Conservation (phyloP, 345 rosid genomes). For the Gossypium raimondii region DNA sequence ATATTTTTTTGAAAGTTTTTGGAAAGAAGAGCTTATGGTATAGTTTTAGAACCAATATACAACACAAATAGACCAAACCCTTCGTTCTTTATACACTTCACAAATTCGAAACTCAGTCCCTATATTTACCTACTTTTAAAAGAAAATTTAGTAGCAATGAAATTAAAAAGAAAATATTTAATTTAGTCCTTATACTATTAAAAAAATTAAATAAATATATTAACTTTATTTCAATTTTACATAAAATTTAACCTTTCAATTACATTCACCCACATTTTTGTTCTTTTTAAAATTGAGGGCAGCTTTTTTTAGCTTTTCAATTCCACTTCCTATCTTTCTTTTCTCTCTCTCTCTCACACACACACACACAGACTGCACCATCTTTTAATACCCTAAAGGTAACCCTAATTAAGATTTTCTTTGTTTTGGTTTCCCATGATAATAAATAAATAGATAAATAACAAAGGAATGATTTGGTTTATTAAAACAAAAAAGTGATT, state of each 20-base stretch:
- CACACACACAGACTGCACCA: slow-evolving; percentile 10
- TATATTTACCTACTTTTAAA: too few species aligned
- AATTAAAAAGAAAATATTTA: too few species aligned
- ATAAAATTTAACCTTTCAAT: too few species aligned
- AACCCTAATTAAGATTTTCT: slow-evolving; percentile 7
- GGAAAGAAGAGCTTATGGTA: slow-evolving; percentile 16
- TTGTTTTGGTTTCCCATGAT: slow-evolving; percentile 9
- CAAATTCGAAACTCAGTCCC: too few species aligned
- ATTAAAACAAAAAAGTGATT: not conserved
- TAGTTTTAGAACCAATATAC: slow-evolving; percentile 29
- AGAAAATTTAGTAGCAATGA: too few species aligned
- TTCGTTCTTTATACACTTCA: slow-evolving; percentile 36
- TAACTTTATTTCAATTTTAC: too few species aligned
- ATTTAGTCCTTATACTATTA: too few species aligned
- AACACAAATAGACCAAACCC: slow-evolving; percentile 27
- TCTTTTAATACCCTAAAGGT: slow-evolving; percentile 27
- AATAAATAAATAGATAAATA: slow-evolving; percentile 13
- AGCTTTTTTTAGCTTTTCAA: slow-evolving; percentile 27
- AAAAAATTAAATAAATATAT: too few species aligned
- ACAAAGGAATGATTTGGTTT: not conserved
- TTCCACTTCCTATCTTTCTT: slow-evolving; percentile 26
- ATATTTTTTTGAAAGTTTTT: slow-evolving; percentile 6
- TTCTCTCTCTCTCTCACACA: not conserved
- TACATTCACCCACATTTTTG: not conserved
- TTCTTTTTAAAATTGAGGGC: slow-evolving; percentile 3